Evolutionary conservation across 257 asterid species (phyloP), one percentile per base, ranked within the genome.

Genomic region (Solanum paucissectum): DNA sequence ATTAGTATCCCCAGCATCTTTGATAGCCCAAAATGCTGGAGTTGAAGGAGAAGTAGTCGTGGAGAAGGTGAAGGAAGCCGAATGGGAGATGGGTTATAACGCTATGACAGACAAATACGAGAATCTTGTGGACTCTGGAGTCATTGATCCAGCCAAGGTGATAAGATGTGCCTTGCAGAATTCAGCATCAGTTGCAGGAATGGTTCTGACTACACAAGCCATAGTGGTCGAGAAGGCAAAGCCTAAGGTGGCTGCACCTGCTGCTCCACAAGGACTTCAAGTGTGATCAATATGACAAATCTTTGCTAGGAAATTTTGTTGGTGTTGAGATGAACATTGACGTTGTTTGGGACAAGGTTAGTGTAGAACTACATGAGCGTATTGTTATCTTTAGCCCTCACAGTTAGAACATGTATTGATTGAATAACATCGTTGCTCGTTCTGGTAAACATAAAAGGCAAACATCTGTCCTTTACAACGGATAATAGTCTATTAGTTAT

Each of bases 161-260:
- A 92, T 93, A 3, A 90, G 99, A 90, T 97, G 99, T 29, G 99
- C 93, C 3, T 68, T 94, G 94, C 98, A 94, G 88, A 97, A 97
- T 71, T 93, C 99, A 4, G 98, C 99, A 79, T 96, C 99, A 4
- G 95, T 97, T 27, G 98, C 99, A 4, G 99, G 99, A 68, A 97
- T 97, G 99, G 99, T 96, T 66, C 96, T 97, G 38, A 97, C 99
- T 13, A 97, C 99, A 55, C 99, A 97, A 72, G 99, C 99, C 90
- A 97, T 97, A 6, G 99, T 96, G 9, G 98, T 96, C 38, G 99
- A 97, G 88, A 97, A 96, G 74, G 81, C 98, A 14, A 96, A 94
- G 91, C 97, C 98, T 3, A 95, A 91, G 87, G 9, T 93, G 0
- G 64, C 91, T 1, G 93, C 88, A 3, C 93, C 94, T 27, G 93